Evolutionary conservation across 2,329 filamentous ascomycete species (phyloP), one percentile per base, ranked within the genome.

Genomic region (Verruconis gallopava): DNA sequence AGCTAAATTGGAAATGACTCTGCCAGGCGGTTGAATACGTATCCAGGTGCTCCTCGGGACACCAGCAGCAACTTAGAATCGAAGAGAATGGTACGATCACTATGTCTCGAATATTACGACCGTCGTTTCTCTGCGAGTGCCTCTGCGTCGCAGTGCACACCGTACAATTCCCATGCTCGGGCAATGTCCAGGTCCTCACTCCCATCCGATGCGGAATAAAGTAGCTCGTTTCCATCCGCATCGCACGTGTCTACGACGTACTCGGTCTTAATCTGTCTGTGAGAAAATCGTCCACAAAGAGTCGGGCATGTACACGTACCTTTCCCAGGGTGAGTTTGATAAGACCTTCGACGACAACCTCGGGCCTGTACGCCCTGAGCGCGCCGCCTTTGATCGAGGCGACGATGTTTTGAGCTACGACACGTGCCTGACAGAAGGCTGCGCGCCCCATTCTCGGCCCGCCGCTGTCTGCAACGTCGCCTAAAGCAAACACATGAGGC

Each of bases 401-500:
- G 9, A 30, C 9, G n/a, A 80, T 63, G 47, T 80, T 81, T 30
- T 68, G 63, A 2, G 66, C 66, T 0, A 68, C 73, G 3, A 72
- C 50, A 21, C 62, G 58, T 2, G 69, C 71, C 50, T 81, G 77
- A 9, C 63, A 60, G 35, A 63, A 61, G 0, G 71, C 73, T 0
- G 73, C 67, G 6, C 75, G 64, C 0, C 69, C 72, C 33, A 56
- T 60, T 51, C 77, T 77, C 4, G 69, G 69, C 1, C 65, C 63
- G 1, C 66, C 67, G 4, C 55, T 56, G 19, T 72, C 70, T 3
- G 74, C 69, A 3, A 82, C 72, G 47, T 81, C 77, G 14, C 78
- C 78, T n/a, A 74, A 68, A 1, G 71, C 72, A 49, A 76, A 81
- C 2, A 81, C 62, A 46, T 75, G 67, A 2, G 66, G 61, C 5